Base-by-base conservation (phyloP, 2,329 filamentous ascomycete genomes). In the Cladophialophora psammophila region DNA sequence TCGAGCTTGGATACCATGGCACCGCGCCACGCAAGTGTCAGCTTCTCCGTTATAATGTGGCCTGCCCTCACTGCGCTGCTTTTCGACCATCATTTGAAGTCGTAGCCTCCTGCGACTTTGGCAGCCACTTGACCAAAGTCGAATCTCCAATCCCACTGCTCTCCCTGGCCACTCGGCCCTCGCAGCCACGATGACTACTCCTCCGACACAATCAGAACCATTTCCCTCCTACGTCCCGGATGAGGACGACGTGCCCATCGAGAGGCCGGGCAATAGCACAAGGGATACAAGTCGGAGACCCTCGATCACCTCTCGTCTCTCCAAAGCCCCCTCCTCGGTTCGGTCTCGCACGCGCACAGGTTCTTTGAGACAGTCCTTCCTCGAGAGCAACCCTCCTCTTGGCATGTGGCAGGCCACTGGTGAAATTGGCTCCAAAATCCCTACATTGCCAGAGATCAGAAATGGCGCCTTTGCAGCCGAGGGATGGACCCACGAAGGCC, bases 381-480 rank as follows among this genome's bases (percentile, higher is more conserved):
- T 76, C 34, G 71, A 76, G 53, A 76, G 75, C 52, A 76, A 72
- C 59, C 76, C 75, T 52, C 76, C 76, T 20, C 64, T 72, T 15
- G 76, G 76, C 34, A 74, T 76, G 71, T 76, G 74, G 73, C 73
- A 76, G 63, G 76, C 76, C n/a, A 75, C 75, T 9, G 76, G 74
- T 18, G 73, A 75, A 54, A 71, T 74, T 15, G 72, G 73, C 32
- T 74, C 75, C 2, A 75, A 76, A 65, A 74, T 74, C 35, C 76
- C 76, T 31, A 75, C 75, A 4, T 65, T 76, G 18, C 66, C 68
- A 13, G 76, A 77, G 58, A 77, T 77, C 60, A 68, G 74, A 56
- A 72, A 72, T 52, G 76, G 76, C 18, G 69, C 72, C 26, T 77
- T 76, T 66, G 70, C 71, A 2, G 52, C 66, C 18, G 70, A 72